These are phyloP conservation scores for Saccharomycopsis lassenensis DNA, from an alignment of 805 yeast genomes.

Conservation along the genomic window DNA sequence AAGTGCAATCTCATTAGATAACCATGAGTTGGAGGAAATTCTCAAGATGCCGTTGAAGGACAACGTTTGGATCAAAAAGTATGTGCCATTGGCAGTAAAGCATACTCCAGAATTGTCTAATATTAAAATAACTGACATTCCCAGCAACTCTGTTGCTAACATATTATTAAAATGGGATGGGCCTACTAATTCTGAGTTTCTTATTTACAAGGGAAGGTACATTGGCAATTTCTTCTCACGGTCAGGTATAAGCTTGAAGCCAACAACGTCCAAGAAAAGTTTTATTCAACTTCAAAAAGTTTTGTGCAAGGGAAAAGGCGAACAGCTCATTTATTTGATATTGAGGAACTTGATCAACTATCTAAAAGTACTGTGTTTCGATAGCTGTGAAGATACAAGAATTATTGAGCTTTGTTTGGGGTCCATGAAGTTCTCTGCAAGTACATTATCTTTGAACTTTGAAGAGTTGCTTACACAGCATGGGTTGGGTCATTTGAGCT, in stretches of 20 bases:
- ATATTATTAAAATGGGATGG: not conserved
- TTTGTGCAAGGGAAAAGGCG: conserved; percentile 5
- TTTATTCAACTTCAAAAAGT: conserved; percentile 5
- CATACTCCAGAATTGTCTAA: not conserved
- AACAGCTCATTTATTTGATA: conserved; percentile 7
- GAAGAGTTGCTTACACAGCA: too few relatives aligned
- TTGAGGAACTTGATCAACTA: conserved; percentile 1
- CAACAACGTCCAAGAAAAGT: conserved; percentile 7
- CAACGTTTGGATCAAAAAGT: conserved; percentile 2
- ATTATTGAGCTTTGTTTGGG: too few relatives aligned
- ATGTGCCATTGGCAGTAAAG: conserved; percentile 7
- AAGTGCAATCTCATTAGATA: too few relatives aligned
- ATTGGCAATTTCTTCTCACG: conserved; percentile 23
- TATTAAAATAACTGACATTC: not conserved
- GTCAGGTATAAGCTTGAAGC: conserved; percentile 20
- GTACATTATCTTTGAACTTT: too few relatives aligned
- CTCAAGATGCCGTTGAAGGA: too few relatives aligned
- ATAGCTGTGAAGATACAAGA: too few relatives aligned
- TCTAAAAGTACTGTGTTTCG: too few relatives aligned
- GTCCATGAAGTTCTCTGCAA: too few relatives aligned
- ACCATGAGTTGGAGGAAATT: too few relatives aligned
- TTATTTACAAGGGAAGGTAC: conserved; percentile 24
- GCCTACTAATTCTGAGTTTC: too few relatives aligned
- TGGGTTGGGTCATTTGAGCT: too few relatives aligned
- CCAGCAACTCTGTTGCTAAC: conserved; percentile 1